Base-by-base conservation (phyloP, 2,329 filamentous ascomycete species). In the Curvularia spicifera region DNA sequence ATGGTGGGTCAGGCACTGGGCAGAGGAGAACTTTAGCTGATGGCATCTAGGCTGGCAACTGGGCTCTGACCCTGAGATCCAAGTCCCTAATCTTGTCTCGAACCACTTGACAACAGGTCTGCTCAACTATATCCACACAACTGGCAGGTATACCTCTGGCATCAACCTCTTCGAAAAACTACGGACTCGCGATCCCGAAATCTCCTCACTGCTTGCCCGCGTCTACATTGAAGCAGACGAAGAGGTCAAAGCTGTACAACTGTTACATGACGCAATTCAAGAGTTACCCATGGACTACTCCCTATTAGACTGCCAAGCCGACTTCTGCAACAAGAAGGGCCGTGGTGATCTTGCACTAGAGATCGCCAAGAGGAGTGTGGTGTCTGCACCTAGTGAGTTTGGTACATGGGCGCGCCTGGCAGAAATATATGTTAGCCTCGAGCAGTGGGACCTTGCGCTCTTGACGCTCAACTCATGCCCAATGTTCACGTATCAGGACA, bases 401-500 rank as follows among this genome's bases (percentile, higher is more conserved):
- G 91, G 91, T 53, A 98, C 95, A 0, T 99, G 95, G 95, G 94
- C 95, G 56, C 85, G 93, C 56, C 79, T 99, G 63, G 93, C 93
- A 2, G 92, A 98, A 74, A 90, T 98, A 31, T 99, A 99, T 69
- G 91, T 98, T 54, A 87, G 89, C 49, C 87, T 96, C 79, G 95
- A 99, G 75, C 91, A 96, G 73, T 99, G 95, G 93, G 95, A 98
- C 73, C 87, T 98, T 67, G 95, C 95, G 0, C 84, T 99, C 24
- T 88, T 96, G 5, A 98, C 95, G 4, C 84, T 99, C 51, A 99
- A 99, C 79, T 99, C 95, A 18, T 99, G 95, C 77, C 95, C 95
- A 8, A 99, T 99, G 95, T 99, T 99, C 78, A 99, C 95, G 6
- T 98, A 99, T 77, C 95, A 98, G 78, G 95, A 99, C 78, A 98